Percentiles rank a stretch among this genome's conserved stretches.
These are phyloP conservation scores for Penicillium lividum DNA, from an alignment of 495 filamentous ascomycete species.

Conservation along the genomic window DNA sequence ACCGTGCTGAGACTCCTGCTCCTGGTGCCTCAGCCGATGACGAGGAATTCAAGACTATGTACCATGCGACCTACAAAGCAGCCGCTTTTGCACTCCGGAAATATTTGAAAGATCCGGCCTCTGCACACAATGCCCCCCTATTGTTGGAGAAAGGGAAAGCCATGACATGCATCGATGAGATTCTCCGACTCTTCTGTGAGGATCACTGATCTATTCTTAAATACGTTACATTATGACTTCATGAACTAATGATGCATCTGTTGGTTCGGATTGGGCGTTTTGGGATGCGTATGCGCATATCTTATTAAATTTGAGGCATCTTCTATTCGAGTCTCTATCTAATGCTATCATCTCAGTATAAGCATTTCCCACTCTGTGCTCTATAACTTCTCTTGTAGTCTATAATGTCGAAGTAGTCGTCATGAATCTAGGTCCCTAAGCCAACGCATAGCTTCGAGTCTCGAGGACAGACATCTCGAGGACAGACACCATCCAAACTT, in stretches of 20 bases:
- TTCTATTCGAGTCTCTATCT: neutral
- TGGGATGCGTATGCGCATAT: neutral
- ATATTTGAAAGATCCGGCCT: constrained; percentile 37
- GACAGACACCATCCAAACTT: no score
- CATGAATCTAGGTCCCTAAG: neutral
- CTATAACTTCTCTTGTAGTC: neutral
- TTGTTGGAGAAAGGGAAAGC: constrained; percentile 44
- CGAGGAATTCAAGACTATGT: constrained; percentile 66
- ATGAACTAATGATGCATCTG: constrained; percentile 14
- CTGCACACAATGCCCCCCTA: constrained; percentile 20
- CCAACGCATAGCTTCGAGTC: no score
- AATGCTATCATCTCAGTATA: neutral
- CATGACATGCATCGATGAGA: constrained; percentile 49
- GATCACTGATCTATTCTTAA: constrained; percentile 29
- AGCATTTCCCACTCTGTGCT: neutral
- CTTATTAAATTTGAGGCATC: neutral
- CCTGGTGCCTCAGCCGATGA: constrained; percentile 38
- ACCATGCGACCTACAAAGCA: constrained; percentile 65
- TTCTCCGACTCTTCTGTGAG: constrained; percentile 47
- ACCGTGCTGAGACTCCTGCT: constrained; percentile 26
- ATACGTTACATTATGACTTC: constrained; percentile 10
- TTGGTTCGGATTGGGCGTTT: constrained; percentile 2
- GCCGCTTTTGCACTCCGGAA: constrained; percentile 58
- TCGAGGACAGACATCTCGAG: no score
- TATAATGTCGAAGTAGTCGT: neutral